A percentile compares a stretch with the other conserved stretches of the same genome.
Evolutionary conservation across 2,329 filamentous ascomycete species (phyloP).

Genomic region (Botrytis cinerea): DNA sequence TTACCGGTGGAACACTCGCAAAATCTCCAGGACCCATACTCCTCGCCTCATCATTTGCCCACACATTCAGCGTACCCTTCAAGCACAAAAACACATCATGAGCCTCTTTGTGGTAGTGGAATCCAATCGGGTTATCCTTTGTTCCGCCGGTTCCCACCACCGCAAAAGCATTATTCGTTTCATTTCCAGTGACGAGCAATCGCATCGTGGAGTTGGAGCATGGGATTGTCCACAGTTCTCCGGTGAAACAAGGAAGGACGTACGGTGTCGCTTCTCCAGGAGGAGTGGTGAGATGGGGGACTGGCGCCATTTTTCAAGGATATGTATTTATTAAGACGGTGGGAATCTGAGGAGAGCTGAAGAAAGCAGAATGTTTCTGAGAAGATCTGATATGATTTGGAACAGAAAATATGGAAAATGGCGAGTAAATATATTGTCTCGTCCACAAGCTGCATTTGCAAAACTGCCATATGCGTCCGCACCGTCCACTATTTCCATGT

Average conservation of each 20-base stretch:
- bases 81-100: conserved; percentile 60
- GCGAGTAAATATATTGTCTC: background rate
- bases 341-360: background rate
- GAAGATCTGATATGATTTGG: background rate
- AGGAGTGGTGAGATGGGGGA: conserved; percentile 14
- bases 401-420: background rate
- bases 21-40: conserved; percentile 58
- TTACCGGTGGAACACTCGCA: conserved; percentile 57
- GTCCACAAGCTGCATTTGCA: background rate
- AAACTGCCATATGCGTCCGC: background rate
- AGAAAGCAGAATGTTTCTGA: background rate
- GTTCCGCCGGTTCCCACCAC: conserved; percentile 36
- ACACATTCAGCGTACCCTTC: conserved; percentile 57
- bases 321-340: background rate
- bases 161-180: conserved; percentile 38
- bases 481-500: background rate
- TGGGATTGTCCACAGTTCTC: conserved; percentile 38
- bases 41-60: conserved; percentile 58
- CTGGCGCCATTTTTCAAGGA: background rate
- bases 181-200: conserved; percentile 37
- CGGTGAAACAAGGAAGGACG: conserved; percentile 32
- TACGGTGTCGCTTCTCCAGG: conserved; percentile 27
- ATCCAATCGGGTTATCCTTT: conserved; percentile 45
- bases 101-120: conserved; percentile 58
- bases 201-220: conserved; percentile 35